phyloP scores from a whole-genome alignment of 2,329 filamentous ascomycete species.

The Pseudogymnoascus sp. region DNA sequence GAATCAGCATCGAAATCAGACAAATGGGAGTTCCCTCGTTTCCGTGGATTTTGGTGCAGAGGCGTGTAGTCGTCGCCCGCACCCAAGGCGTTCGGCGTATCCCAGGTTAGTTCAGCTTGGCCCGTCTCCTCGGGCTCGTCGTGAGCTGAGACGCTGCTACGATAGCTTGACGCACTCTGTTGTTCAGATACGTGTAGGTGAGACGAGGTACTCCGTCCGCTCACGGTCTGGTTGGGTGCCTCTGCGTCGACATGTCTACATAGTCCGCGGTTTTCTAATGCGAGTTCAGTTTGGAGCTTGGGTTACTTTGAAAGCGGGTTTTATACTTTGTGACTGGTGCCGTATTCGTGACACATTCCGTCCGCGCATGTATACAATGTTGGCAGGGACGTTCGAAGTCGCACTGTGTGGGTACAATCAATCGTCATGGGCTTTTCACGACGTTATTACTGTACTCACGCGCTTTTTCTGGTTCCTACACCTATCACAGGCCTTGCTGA shows the following conservation, averaged over 20 bases:
- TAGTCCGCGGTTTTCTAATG: background rate
- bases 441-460: conserved; percentile 16
- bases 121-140: background rate
- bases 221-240: background rate
- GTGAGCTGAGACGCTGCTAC: background rate
- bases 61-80: background rate
- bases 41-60: background rate
- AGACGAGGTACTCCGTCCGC: background rate
- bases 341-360: conserved; percentile 15
- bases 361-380: conserved; percentile 26
- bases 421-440: background rate
- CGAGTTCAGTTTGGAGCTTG: background rate
- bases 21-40: conserved; percentile 7
- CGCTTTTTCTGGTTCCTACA: conserved; percentile 27
- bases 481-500: conserved; percentile 26
- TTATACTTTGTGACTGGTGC: conserved; percentile 13
- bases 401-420: conserved; percentile 21
- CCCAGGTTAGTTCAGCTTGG: background rate
- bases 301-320: conserved; percentile 17
- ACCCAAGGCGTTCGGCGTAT: background rate
- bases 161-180: background rate
- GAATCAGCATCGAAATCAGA: conserved; percentile 25
- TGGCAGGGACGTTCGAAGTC: conserved; percentile 29
- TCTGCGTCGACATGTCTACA: background rate
- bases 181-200: background rate